Base-by-base conservation (phyloP, 2,329 filamentous ascomycete species). In the Colletotrichum orbiculare region DNA sequence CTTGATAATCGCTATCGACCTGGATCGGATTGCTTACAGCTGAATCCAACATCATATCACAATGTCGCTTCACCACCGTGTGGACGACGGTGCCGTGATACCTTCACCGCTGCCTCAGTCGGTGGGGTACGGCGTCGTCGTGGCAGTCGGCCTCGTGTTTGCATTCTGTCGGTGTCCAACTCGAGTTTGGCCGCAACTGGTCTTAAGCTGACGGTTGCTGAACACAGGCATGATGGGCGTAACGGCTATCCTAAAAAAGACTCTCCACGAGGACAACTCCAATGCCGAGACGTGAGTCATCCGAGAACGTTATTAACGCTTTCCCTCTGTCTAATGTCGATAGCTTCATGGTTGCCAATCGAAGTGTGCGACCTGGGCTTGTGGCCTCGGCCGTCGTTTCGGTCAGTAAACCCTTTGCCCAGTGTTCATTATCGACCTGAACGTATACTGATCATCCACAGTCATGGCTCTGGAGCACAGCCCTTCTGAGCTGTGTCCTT, bases 381-480 rank as follows among this genome's bases (percentile, higher is more conserved):
- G 85, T 83, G 8, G 80, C 83, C 3, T 85, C 83, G 0, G 83
- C 84, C 7, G 83, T 86, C 1, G 80, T 85, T 15, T 85, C 83
- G 38, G 50, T 54, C 50, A 42, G 15, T 42, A 11, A 4, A 5
- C 8, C 17, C 35, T 41, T 39, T 33, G 47, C 11, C 7, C 3
- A 33, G 8, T 17, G 2, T 25, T 47, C 10, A 10, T 2, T 25
- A 33, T 11, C 45, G 4, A 50, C 8, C 11, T 50, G 13, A n/a
- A 33, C 13, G 15, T 50, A 9, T 9, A 8, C 47, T 50, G 7
- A 54, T 17, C 15, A 10, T n/a, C 6, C 2, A 25, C 17, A 42
- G 38, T 84, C 82, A 0, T 86, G 83, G 84, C 77, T 85, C 2
- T 85, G 82, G 82, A 83, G 81, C 25, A 86, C 83, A 0, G 82